Evolutionary conservation across 495 filamentous ascomycete genomes (phyloP).

Genomic region (Penicillium odoratum): DNA sequence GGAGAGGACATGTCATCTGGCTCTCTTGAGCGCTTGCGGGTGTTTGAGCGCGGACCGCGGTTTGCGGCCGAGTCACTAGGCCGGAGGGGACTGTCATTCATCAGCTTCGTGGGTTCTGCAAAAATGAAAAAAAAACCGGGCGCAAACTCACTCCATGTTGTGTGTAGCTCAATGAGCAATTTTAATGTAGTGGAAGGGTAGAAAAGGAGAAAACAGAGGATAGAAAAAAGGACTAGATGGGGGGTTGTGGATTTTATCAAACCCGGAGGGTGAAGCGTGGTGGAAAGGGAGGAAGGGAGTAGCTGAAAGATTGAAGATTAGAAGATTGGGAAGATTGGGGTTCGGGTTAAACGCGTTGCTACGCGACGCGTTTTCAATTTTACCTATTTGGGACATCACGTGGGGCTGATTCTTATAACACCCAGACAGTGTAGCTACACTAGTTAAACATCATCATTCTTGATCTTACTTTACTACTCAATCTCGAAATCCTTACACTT

Average conservation of each 20-base stretch:
- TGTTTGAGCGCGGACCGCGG: slow-evolving; percentile 62
- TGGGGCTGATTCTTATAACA: neutral
- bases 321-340: slow-evolving; percentile 12
- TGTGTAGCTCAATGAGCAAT: slow-evolving; percentile 17
- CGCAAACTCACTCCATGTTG: slow-evolving; percentile 42
- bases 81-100: slow-evolving; percentile 67
- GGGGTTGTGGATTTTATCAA: slow-evolving; percentile 8
- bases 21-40: slow-evolving; percentile 81
- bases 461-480: neutral
- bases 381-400: slow-evolving; percentile 3
- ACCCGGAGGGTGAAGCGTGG: slow-evolving; percentile 5
- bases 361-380: slow-evolving; percentile 28
- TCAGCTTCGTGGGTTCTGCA: slow-evolving; percentile 20
- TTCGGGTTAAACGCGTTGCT: slow-evolving; percentile 30
- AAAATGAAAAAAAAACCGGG: slow-evolving; percentile 13
- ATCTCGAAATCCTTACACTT: neutral
- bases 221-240: neutral
- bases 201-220: neutral
- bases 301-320: slow-evolving; percentile 12
- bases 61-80: slow-evolving; percentile 85
- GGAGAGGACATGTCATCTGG: slow-evolving; percentile 75
- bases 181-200: neutral
- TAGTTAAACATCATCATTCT: no score
- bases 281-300: slow-evolving; percentile 19
- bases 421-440: no score